phyloP scores from a whole-genome alignment of 805 yeast species.

The Ogataea kodamae region DNA sequence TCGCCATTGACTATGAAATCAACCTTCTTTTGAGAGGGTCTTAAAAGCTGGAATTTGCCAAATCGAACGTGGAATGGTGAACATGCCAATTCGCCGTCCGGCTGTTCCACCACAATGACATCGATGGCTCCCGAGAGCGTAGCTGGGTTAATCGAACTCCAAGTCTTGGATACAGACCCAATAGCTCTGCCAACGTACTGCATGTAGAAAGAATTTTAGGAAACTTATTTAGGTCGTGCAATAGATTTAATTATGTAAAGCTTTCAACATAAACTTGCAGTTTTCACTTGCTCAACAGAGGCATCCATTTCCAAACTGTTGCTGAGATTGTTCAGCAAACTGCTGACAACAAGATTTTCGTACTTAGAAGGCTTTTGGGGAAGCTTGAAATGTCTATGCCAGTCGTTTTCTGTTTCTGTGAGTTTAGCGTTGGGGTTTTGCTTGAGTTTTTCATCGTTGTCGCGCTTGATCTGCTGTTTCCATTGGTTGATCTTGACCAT shows the following conservation, averaged over 20 bases:
- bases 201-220: slow-evolving; percentile 45
- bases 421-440: slow-evolving; percentile 47
- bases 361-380: slow-evolving; percentile 74
- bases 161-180: slow-evolving; percentile 91
- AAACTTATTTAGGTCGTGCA: slow-evolving; percentile 7
- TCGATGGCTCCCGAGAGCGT: slow-evolving; percentile 97
- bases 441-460: slow-evolving; percentile 58
- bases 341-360: slow-evolving; percentile 64
- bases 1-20: slow-evolving; percentile 83
- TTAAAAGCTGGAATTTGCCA: slow-evolving; percentile 86
- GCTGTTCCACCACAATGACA: slow-evolving; percentile 89
- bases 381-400: slow-evolving; percentile 62
- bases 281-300: slow-evolving; percentile 61
- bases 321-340: slow-evolving; percentile 67
- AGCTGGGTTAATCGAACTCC: slow-evolving; percentile 96
- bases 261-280: slow-evolving; percentile 21
- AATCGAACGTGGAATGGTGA: slow-evolving; percentile 97
- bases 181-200: slow-evolving; percentile 96
- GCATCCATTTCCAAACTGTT: slow-evolving; percentile 68
- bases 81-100: slow-evolving; percentile 67
- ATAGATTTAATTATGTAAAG: neutral
- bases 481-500: slow-evolving; percentile 66
- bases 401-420: slow-evolving; percentile 50
- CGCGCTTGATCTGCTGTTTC: slow-evolving; percentile 66
- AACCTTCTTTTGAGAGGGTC: slow-evolving; percentile 94